A percentile compares a stretch with the other conserved stretches of the same genome.
These are phyloP conservation scores for Stenogyne calaminthoides DNA, from an alignment of 305 asterid genomes.

Conservation along the genomic window DNA sequence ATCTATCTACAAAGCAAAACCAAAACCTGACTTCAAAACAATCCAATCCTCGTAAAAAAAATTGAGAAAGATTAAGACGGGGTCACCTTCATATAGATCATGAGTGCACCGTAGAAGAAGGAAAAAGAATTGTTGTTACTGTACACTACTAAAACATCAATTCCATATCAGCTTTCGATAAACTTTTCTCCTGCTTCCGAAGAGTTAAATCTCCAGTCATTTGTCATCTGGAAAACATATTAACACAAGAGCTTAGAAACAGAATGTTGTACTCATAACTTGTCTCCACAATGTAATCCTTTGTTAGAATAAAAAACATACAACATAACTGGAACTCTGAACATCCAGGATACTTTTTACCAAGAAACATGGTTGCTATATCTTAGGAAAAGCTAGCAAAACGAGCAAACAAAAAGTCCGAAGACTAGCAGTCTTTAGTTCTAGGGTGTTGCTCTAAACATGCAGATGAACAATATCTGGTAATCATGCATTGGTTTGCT, in stretches of 20 bases:
- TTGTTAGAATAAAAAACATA: not conserved
- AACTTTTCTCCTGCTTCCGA: not conserved
- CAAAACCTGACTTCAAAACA: conserved; percentile 5
- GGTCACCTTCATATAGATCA: not conserved
- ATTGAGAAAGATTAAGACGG: not conserved
- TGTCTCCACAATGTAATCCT: not conserved
- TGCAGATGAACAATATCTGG: not conserved
- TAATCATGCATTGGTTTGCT: not conserved
- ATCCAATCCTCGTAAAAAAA: conserved; percentile 3
- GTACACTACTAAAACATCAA: conserved; percentile 21
- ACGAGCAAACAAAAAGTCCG: not conserved
- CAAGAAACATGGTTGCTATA: not conserved
- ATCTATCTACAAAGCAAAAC: conserved; percentile 11
- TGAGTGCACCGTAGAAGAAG: not conserved
- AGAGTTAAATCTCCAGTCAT: conserved; percentile 14
- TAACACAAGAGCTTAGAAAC: not conserved
- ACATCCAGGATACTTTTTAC: not conserved
- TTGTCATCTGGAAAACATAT: conserved; percentile 23
- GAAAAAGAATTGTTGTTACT: not conserved
- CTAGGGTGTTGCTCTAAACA: not conserved
- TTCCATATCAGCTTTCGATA: conserved; percentile 17
- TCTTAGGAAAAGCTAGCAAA: not conserved
- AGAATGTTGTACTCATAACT: not conserved
- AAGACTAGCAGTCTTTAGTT: not conserved
- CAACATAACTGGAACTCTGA: not conserved